A percentile compares a stretch with the other conserved stretches of the same genome.
phyloP scores from a whole-genome alignment of 2,329 filamentous ascomycete genomes.

The Paecilomyces formosus region DNA sequence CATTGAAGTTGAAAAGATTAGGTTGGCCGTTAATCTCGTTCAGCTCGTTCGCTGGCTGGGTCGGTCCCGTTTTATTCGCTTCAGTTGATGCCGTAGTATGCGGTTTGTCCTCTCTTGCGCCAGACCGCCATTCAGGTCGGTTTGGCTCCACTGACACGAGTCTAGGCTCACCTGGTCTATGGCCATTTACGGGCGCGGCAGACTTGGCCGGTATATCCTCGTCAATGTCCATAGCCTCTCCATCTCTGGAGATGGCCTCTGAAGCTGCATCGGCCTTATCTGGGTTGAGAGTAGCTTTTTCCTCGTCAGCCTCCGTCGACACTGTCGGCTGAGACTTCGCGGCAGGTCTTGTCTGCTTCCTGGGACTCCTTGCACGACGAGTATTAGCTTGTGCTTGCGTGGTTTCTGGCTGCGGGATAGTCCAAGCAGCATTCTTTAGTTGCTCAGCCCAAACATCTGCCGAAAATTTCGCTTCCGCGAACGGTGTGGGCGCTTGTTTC shows the following conservation, averaged over 20 bases:
- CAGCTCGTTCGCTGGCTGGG: background rate
- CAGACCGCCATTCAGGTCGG: conserved; percentile 10
- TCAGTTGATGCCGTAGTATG: conserved; percentile 1
- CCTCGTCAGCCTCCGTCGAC: conserved; percentile 33
- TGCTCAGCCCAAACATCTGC: conserved; percentile 32
- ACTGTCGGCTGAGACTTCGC: conserved; percentile 28
- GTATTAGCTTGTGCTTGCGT: conserved; percentile 17
- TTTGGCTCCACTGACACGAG: conserved; percentile 6
- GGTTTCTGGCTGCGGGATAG: conserved; percentile 20
- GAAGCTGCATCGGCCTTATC: conserved; percentile 11
- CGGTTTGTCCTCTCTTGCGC: conserved; percentile 8
- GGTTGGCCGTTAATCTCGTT: conserved; percentile 8
- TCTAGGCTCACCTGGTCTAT: conserved; percentile 1
- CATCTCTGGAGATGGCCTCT: conserved; percentile 11
- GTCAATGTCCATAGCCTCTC: conserved; percentile 42
- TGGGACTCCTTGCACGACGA: conserved; percentile 23
- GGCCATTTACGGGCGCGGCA: background rate
- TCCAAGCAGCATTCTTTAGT: conserved; percentile 27
- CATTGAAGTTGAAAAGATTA: conserved; percentile 40
- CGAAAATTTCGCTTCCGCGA: conserved; percentile 28
- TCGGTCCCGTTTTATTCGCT: background rate
- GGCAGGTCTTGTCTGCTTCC: conserved; percentile 21
- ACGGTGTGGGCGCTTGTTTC: conserved; percentile 21
- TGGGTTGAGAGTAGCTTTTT: conserved; percentile 20
- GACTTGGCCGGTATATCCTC: conserved; percentile 21